Conservation (phyloP, 768 basidiomycete species). For the Calocybe indica region DNA sequence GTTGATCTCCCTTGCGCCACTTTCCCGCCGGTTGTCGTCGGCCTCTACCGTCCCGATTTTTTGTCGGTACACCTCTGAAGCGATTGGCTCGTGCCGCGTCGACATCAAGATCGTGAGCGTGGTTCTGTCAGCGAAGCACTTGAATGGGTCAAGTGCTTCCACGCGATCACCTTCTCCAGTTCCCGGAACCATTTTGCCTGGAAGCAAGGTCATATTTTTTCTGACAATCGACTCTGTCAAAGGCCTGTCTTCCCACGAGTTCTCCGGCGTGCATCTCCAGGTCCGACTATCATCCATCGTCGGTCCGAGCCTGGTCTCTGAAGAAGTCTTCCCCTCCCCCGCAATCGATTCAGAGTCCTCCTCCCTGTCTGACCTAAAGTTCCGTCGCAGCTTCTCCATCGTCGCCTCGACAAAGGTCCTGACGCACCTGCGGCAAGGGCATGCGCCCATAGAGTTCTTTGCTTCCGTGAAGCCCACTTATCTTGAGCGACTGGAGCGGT, state of each 20-base stretch:
- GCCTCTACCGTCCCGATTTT: slow-evolving; percentile 82
- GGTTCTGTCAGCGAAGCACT: slow-evolving; percentile 51
- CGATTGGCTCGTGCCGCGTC: slow-evolving; percentile 90
- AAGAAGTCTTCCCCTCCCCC: slow-evolving; percentile 79
- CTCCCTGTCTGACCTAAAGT: slow-evolving; percentile 73
- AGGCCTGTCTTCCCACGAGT: slow-evolving; percentile 87
- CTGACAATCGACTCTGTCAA: slow-evolving; percentile 83
- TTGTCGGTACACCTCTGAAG: slow-evolving; percentile 91
- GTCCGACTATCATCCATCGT: slow-evolving; percentile 83
- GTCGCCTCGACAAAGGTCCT: slow-evolving; percentile 70
- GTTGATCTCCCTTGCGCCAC: slow-evolving; percentile 72
- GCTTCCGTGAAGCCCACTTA: slow-evolving; percentile 78
- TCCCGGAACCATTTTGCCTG: slow-evolving; percentile 59
- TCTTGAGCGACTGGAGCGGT: slow-evolving; percentile 82
- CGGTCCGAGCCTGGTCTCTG: slow-evolving; percentile 59
- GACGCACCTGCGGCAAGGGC: slow-evolving; percentile 64
- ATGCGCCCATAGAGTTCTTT: slow-evolving; percentile 88
- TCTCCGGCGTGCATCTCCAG: slow-evolving; percentile 81
- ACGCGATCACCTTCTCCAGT: slow-evolving; percentile 75
- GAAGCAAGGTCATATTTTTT: slow-evolving; percentile 81
- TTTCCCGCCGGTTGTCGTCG: slow-evolving; percentile 72
- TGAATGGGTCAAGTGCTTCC: slow-evolving; percentile 54
- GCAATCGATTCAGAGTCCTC: slow-evolving; percentile 68
- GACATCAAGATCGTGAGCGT: slow-evolving; percentile 78
- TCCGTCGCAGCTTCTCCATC: slow-evolving; percentile 78